Evolutionary conservation across 2,329 filamentous ascomycete species (phyloP), one percentile per base, ranked within the genome.

Genomic region (Colletotrichum horii): DNA sequence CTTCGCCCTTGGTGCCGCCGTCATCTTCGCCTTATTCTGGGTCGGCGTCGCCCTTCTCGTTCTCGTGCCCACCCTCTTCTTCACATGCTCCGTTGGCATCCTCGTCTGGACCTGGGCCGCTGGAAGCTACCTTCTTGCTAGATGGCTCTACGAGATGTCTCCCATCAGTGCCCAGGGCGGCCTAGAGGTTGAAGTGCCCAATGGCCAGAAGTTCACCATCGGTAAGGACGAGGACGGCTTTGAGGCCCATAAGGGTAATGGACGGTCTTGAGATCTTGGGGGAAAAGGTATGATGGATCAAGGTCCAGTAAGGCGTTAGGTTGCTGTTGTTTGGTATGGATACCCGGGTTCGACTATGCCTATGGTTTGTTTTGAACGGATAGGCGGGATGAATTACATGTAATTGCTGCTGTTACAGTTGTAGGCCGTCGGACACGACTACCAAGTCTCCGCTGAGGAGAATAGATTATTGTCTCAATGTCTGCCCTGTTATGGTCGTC

Each of bases 101-200:
- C 88, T 93, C 75, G 84, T 93, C 76, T 96, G 94, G 91, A 83
- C 90, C 22, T 94, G 93, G 91, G 92, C 89, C 9, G 85, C 94
- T 11, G 90, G 88, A 16, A 89, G 88, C 64, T 96, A 92, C 81
- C 38, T 89, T 66, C 80, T 87, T 52, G 85, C 83, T 5, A 85
- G 86, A 66, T 89, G 87, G 85, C 70, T 88, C 15, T 91, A 90
- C 79, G 81, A 79, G 8, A 81, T 82, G 70, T 78, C 80, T 8
- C 81, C 83, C 3, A 71, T 80, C 14, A 77, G 78, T 2, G 76
- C 75, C 6, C 78, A 74, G 34, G 78, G 77, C 28, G 77, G 74
- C 3, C 24, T 76, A 58, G 76, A 80, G 36, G 76, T 81, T 8
- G 76, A 81, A 24, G 76, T 24, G 19, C 74, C 78, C 26, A 78